Evolutionary conservation across 352 stramenopile species (phyloP).

Genomic region (Achlya hypogyna): DNA sequence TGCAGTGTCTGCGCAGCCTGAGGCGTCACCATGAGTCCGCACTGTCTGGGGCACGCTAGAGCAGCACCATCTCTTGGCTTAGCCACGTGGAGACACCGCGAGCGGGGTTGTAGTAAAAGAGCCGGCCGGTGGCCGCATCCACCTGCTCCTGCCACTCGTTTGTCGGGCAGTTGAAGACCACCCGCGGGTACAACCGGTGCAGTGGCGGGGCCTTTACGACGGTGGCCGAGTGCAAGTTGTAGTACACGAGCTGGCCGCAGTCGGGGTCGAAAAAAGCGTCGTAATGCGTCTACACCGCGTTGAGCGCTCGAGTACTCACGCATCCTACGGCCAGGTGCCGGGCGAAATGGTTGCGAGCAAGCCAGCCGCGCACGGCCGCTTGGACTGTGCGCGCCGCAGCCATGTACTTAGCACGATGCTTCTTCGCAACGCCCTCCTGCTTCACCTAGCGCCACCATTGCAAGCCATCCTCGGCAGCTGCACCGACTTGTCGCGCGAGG

Average conservation of each 20-base stretch:
- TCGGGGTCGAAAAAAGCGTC: neutral
- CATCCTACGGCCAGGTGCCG: neutral
- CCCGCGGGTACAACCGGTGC: neutral
- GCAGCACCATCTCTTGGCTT: neutral
- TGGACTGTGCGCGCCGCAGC: neutral
- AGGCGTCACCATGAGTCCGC: neutral
- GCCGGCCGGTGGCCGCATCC: neutral
- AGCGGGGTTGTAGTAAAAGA: constrained; percentile 17
- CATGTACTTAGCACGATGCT: neutral
- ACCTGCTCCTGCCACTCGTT: constrained; percentile 9
- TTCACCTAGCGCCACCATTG: neutral
- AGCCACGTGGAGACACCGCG: constrained; percentile 4
- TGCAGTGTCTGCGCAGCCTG: constrained; percentile 9
- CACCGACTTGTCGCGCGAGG: neutral
- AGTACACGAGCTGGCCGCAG: neutral
- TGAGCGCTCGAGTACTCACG: too few species aligned
- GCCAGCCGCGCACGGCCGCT: neutral
- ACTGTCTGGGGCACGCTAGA: neutral
- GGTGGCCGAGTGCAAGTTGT: neutral
- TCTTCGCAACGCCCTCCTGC: neutral
- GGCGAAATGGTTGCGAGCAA: neutral
- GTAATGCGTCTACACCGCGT: neutral
- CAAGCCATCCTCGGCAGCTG: neutral
- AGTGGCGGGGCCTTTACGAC: neutral
- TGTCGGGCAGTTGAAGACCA: neutral